Evolutionary conservation across 1,284 basidiomycete species (phyloP).

Genomic region (Rhodotorula mucilaginosa): DNA sequence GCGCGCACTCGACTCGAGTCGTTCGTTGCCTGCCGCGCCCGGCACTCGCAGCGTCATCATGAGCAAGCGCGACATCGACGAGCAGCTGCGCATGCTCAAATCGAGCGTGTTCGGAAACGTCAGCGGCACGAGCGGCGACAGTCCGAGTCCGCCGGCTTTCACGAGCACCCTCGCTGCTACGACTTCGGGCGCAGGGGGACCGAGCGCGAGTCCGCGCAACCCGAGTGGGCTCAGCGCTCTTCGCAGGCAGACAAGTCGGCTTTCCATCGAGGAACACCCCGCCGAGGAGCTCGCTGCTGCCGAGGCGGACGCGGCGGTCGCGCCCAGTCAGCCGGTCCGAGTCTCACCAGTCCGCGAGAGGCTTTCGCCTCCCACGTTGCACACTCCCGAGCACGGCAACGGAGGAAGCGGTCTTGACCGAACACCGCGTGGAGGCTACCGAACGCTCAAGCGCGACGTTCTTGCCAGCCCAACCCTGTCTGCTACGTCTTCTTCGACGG

Average conservation of each 20-base stretch:
- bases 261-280: conserved; percentile 26
- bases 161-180: neutral
- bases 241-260: conserved; percentile 24
- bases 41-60: conserved; percentile 3
- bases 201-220: neutral
- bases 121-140: neutral
- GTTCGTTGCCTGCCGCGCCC: neutral
- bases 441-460: neutral
- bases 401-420: neutral
- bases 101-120: conserved; percentile 7
- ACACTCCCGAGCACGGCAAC: neutral
- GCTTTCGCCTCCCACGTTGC: neutral
- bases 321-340: neutral
- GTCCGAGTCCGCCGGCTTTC: conserved; percentile 8
- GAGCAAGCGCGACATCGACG: conserved; percentile 33
- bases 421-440: neutral
- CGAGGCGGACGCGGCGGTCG: neutral
- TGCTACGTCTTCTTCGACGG: conserved; percentile 12
- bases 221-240: conserved; percentile 15
- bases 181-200: neutral
- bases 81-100: conserved; percentile 26
- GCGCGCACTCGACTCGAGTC: conserved; percentile 2
- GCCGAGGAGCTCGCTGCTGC: conserved; percentile 19
- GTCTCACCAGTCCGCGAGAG: neutral
- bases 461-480: conserved; percentile 15